Evolutionary conservation across 164 flowering plant species (phyloP), one percentile per base, ranked within the genome.

Genomic region (Chimonanthus praecox): DNA sequence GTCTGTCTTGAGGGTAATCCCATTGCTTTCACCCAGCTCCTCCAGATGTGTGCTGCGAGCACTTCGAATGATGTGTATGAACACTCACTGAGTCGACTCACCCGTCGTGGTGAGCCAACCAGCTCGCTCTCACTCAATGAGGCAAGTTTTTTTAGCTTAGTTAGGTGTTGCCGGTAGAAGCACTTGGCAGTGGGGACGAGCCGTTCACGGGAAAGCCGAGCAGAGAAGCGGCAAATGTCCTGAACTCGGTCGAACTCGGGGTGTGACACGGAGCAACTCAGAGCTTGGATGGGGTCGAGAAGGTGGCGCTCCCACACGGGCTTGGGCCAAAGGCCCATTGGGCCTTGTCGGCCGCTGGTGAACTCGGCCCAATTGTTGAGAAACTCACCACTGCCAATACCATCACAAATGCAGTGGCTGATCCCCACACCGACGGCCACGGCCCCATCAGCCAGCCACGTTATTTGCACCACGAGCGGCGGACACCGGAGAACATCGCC

Each of bases 21-120:
- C 71, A 89, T 47, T 0, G 92, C 79, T 54, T 80, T 80, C 0
- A 88, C 92, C 94, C 94, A 91, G 71, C 90, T 78, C 58, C 86
- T 79, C 97, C 97, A 91, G 0, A 89, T 78, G 68, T 89, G 94
- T 1, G 89, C 94, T 8, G 94, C 72, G 11, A 91, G 76, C 8
- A 87, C 92, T 47, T 91, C 94, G 67, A 89, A 91, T 15, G 88
- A 80, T 7, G 92, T 89, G 83, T 44, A 82, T 2, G 71, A 6
- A 1, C 71, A 50, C 71, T 81, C 76, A 15, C 65, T 43, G 62
- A 64, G 64, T 64, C 65, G 78, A 71, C 76, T 70, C 69, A 47
- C 8, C 67, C 68, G 3, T n/a, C 1, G 33, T 33, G 33, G 33
- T 33, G 33, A 33, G 47, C 44, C 9, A 7, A 2, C 45, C 47